Evolutionary conservation across 257 asterid species (phyloP).

Genomic region (Thymus quinquecostatus): DNA sequence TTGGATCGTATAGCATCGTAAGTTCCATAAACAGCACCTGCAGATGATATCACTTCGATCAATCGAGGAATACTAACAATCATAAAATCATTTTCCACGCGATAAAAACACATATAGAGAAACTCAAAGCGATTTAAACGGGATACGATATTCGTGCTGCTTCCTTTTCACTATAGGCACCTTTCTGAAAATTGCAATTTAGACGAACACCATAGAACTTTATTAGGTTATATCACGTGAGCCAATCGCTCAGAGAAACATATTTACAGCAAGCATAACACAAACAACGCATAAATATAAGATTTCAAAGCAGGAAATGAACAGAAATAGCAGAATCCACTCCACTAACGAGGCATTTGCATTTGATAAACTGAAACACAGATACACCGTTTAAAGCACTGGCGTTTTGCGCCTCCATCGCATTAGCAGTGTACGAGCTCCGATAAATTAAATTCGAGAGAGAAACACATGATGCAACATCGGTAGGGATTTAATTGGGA

Average conservation of each 20-base stretch:
- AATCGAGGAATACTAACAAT: neutral
- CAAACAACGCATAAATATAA: conserved; percentile 12
- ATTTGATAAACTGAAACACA: conserved; percentile 8
- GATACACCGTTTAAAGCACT: neutral
- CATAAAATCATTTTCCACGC: neutral
- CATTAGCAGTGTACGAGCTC: neutral
- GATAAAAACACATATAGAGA: neutral
- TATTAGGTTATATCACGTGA: conserved; percentile 19
- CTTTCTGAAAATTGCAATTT: neutral
- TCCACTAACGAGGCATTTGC: neutral
- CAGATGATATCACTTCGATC: conserved; percentile 19
- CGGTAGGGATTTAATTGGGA: conserved; percentile 2
- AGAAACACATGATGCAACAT: neutral
- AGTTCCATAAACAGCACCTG: conserved; percentile 80
- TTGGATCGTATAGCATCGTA: conserved; percentile 64
- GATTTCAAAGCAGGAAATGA: neutral
- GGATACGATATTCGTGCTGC: neutral
- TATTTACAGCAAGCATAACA: neutral
- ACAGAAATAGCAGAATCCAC: neutral
- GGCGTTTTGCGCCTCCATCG: neutral
- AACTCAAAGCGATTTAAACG: neutral
- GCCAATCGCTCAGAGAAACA: conserved; percentile 1
- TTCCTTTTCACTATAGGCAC: neutral
- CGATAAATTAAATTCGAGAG: neutral
- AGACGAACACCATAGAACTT: neutral